These are phyloP conservation scores for Candida vaughaniae DNA, from an alignment of 805 yeast genomes.

Conservation along the genomic window DNA sequence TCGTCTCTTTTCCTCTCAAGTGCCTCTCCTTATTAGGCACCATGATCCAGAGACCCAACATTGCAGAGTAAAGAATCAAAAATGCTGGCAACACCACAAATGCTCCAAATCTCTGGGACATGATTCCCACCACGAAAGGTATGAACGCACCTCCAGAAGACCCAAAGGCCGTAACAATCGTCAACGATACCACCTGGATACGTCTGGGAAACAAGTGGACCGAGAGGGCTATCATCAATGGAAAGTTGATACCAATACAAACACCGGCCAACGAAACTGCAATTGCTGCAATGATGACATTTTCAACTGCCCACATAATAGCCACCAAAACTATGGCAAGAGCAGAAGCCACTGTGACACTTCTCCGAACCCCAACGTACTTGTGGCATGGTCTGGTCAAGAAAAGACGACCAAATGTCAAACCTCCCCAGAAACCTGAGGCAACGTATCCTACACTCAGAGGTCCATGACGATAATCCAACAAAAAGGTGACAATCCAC, in stretches of 20 bases:
- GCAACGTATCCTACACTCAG: constrained; percentile 59
- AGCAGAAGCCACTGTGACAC: constrained; percentile 34
- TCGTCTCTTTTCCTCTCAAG: constrained; percentile 7
- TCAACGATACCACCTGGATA: constrained; percentile 49
- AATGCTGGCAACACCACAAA: constrained; percentile 51
- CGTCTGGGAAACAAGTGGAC: constrained; percentile 47
- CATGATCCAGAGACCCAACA: constrained; percentile 24
- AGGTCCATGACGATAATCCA: constrained; percentile 52
- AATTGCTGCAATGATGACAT: constrained; percentile 45
- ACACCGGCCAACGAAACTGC: constrained; percentile 53
- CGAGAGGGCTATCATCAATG: constrained; percentile 46
- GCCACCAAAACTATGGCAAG: constrained; percentile 38
- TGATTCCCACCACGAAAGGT: constrained; percentile 53
- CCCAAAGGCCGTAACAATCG: constrained; percentile 55
- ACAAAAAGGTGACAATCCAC: constrained; percentile 68
- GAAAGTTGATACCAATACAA: constrained; percentile 67
- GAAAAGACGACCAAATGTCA: constrained; percentile 60
- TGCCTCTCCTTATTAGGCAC: constrained; percentile 16
- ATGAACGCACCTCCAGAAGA: constrained; percentile 58
- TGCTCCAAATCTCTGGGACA: constrained; percentile 46
- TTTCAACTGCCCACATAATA: constrained; percentile 50
- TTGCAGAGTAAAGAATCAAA: constrained; percentile 33
- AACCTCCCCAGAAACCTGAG: constrained; percentile 72
- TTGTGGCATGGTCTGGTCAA: constrained; percentile 44
- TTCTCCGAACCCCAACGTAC: constrained; percentile 44